Evolutionary conservation across 106 monocot genomes (phyloP).

Genomic region (Alisma plantagoaquatica): DNA sequence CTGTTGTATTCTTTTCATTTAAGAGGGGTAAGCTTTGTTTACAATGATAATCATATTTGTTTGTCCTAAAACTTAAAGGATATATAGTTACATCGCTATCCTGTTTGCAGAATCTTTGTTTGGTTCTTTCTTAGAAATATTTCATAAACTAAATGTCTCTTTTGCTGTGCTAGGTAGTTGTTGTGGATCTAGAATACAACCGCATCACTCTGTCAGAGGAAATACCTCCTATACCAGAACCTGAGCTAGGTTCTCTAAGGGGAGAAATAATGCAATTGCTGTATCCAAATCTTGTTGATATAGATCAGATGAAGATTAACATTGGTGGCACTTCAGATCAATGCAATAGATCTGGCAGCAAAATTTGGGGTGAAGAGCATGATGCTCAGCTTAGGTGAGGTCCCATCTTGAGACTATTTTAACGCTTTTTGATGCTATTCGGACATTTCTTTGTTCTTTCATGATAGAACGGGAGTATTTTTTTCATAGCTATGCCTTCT

Average conservation of each 20-base stretch:
- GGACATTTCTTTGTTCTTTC: too few relatives aligned
- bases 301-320: conserved; percentile 77
- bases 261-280: conserved; percentile 68
- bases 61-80: too few relatives aligned
- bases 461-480: too few relatives aligned
- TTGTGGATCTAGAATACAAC: conserved; percentile 94
- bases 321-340: conserved; percentile 47
- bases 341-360: conserved; percentile 29
- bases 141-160: neutral
- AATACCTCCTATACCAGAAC: conserved; percentile 82
- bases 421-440: too few relatives aligned
- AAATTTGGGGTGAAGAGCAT: conserved; percentile 74
- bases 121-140: too few relatives aligned
- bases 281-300: conserved; percentile 80
- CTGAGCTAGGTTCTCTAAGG: conserved; percentile 60
- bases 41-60: too few relatives aligned
- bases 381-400: conserved; percentile 83
- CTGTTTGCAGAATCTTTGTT: too few relatives aligned
- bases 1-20: too few relatives aligned
- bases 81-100: too few relatives aligned
- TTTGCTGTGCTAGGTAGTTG: conserved; percentile 62
- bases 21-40: too few relatives aligned
- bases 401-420: too few relatives aligned
- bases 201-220: conserved; percentile 80
- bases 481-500: too few relatives aligned